Percentiles rank a stretch among this genome's conserved stretches.
phyloP scores from a whole-genome alignment of 2,329 filamentous ascomycete genomes.

The Balansia obtecta region DNA sequence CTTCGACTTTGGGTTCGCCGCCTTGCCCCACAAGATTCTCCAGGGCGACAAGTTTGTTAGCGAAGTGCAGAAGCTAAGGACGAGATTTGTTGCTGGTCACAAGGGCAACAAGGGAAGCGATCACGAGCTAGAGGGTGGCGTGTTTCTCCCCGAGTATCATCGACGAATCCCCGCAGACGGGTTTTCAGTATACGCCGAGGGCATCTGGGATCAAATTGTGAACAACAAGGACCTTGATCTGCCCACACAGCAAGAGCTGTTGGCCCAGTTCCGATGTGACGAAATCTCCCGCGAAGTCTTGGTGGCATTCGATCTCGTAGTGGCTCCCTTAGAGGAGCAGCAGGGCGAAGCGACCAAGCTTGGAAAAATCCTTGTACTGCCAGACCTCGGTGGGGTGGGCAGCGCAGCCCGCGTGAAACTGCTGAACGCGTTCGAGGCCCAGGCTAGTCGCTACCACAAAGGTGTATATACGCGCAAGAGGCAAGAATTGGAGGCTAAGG shows the following conservation, averaged over 20 bases:
- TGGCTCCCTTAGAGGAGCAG: slow-evolving; percentile 73
- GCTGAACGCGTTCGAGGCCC: slow-evolving; percentile 73
- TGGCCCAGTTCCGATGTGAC: slow-evolving; percentile 95
- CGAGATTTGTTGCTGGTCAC: slow-evolving; percentile 72
- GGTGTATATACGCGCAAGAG: slow-evolving; percentile 82
- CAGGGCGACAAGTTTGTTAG: slow-evolving; percentile 82
- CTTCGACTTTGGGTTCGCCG: slow-evolving; percentile 96
- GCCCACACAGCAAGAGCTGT: slow-evolving; percentile 89
- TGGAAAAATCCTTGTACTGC: slow-evolving; percentile 63
- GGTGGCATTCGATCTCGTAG: slow-evolving; percentile 67
- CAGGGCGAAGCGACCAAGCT: slow-evolving; percentile 62
- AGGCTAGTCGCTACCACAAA: slow-evolving; percentile 93
- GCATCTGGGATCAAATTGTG: slow-evolving; percentile 96
- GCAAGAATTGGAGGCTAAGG: slow-evolving; percentile 71
- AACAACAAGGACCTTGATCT: slow-evolving; percentile 97
- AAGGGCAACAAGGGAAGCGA: slow-evolving; percentile 57
- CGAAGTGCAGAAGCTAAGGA: slow-evolving; percentile 69
- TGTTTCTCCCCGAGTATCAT: slow-evolving; percentile 92
- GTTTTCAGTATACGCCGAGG: slow-evolving; percentile 86
- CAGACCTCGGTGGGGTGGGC: slow-evolving; percentile 63
- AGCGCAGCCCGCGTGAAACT: slow-evolving; percentile 58
- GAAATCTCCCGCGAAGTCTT: slow-evolving; percentile 89
- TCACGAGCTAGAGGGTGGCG: slow-evolving; percentile 61
- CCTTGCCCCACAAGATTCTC: slow-evolving; percentile 90
- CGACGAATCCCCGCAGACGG: slow-evolving; percentile 91